Base-by-base conservation (phyloP, 2,329 filamentous ascomycete genomes). In the Hypoxylon sp. region DNA sequence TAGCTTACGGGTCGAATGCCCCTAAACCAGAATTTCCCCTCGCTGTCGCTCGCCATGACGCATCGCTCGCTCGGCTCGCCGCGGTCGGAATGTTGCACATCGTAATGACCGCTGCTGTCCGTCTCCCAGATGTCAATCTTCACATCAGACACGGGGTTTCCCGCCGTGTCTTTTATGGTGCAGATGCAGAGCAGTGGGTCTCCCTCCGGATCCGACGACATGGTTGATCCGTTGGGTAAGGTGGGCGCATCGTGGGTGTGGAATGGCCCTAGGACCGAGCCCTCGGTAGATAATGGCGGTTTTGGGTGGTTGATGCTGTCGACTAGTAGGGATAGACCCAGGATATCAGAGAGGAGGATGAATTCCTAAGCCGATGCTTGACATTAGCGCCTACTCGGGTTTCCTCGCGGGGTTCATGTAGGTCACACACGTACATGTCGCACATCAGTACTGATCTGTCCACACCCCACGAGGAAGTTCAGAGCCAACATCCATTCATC, bases 101-200 rank as follows among this genome's bases (percentile, higher is more conserved):
- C 90, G 67, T 94, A 94, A 64, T 86, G 83, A 7, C 90, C 90
- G n/a, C 83, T 82, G 51, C 81, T 86, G 68, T 93, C 90, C 6
- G 89, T 91, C 73, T 93, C 89, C 90, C 90, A 94, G 59, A 94
- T 86, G 69, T 94, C 89, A 55, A 93, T 80, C 67, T 86, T 89
- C 20, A 86, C 88, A 35, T 76, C 83, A 1, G 73, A 56, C 20
- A 94, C 75, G 0, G 89, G 85, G 1, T 75, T 76, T 0, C 88
- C 88, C 1, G 71, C 29, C 0, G 81, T 82, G 67, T 91, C 87
- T 56, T 80, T 83, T 48, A 93, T 74, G 0, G 79, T 87, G 74
- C 89, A 91, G n/a, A 91, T 67, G 3, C 89, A 87, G 9, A 93
- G 78, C 57, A 90, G 80, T 0, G 87, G 82, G 60, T 87, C 80